Base-by-base conservation (phyloP, 2,329 filamentous ascomycete species). In the Scedosporium aurantiacum region DNA sequence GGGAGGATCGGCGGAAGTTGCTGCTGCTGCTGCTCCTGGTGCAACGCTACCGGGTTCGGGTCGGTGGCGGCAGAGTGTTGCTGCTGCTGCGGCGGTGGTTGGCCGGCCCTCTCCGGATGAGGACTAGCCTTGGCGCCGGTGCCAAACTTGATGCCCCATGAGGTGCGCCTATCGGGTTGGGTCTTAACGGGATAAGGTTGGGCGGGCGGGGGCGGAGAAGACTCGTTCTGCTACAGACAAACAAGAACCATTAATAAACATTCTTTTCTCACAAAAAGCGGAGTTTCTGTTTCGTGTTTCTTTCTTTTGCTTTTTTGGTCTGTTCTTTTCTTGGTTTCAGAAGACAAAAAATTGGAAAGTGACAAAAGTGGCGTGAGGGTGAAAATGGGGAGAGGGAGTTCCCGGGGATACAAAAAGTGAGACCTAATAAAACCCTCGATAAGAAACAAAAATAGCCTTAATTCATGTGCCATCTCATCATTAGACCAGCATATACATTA, bases 61-160 rank as follows among this genome's bases (percentile, higher is more conserved):
- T 56, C 55, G 54, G 61, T 56, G 25, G 62, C 62, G 50, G 64
- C 61, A 16, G 32, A 16, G 32, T 6, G 32, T 37, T 37, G n/a
- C n/a, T n/a, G n/a, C 32, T 61, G 64, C 41, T 21, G 50, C 3
- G 50, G 7, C 18, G 45, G 50, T 54, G 50, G 50, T 54, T 54
- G 50, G 50, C 21, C 50, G n/a, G 21, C 12, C 12, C n/a, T 23
- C 18, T 54, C 50, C 50, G n/a, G 50, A 54, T 54, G 50, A 23
- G 57, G 57, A 45, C 57, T 59, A 59, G 57, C 40, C 21, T 50
- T 32, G 61, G 73, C 69, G 65, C 70, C 73, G 58, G 69, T 62
- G 64, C 73, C 68, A 65, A 75, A 65, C 63, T 69, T 69, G 68
- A 78, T 63, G 57, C 73, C 74, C 78, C 77, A 80, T 25, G 78